Conservation (phyloP, 371 early-diverging fungal genomes). For the Lichtheimia corymbifera region DNA sequence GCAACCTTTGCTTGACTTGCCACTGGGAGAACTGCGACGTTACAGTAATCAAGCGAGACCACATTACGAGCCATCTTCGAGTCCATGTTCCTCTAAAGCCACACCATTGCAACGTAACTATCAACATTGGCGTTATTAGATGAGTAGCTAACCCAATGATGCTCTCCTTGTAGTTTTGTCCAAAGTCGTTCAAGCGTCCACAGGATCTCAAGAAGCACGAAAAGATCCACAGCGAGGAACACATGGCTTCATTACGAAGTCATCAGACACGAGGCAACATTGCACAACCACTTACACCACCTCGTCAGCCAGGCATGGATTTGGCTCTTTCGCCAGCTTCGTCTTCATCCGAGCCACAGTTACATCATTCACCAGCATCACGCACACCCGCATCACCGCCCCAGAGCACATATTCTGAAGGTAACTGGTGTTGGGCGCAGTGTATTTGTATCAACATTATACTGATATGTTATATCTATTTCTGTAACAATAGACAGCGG, state of each 20-base stretch:
- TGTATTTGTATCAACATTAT: neutral
- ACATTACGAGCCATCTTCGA: slow-evolving; percentile 90
- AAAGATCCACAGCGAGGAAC: slow-evolving; percentile 71
- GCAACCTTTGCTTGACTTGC: slow-evolving; percentile 87
- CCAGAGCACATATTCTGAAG: slow-evolving; percentile 28
- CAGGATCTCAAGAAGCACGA: slow-evolving; percentile 92
- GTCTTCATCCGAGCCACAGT: slow-evolving; percentile 11
- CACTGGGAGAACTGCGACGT: slow-evolving; percentile 85
- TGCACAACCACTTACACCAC: slow-evolving; percentile 19
- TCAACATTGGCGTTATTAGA: neutral
- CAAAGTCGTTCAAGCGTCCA: slow-evolving; percentile 83
- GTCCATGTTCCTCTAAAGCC: slow-evolving; percentile 94
- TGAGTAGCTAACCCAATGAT: neutral
- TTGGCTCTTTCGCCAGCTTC: slow-evolving; percentile 12
- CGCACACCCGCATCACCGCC: slow-evolving; percentile 28
- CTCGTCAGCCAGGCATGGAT: slow-evolving; percentile 11
- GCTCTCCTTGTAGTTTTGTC: slow-evolving; percentile 53
- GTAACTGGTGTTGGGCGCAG: slow-evolving; percentile 1
- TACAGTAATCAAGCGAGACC: slow-evolving; percentile 84
- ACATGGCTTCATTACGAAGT: slow-evolving; percentile 10
- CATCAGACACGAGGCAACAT: slow-evolving; percentile 4
- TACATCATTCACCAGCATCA: slow-evolving; percentile 10
- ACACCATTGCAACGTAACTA: slow-evolving; percentile 68
- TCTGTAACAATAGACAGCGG: slow-evolving; percentile 7
- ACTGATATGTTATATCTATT: neutral